Conservation (phyloP, 163 green algal species). For the Scenedesmus sp. region DNA sequence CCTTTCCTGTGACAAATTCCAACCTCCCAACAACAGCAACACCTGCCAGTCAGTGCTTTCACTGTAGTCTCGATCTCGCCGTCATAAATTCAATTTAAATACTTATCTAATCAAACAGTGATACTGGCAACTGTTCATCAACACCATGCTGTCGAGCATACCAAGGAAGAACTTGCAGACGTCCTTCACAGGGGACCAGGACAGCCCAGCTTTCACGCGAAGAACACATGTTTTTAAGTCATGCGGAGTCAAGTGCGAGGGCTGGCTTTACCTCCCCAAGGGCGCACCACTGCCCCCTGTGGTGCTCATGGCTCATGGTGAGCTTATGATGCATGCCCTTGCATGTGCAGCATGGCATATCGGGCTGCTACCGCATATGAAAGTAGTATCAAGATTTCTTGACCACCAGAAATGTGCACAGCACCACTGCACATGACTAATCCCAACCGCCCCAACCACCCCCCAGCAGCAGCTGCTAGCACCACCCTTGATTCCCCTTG, state of each 20-base stretch:
- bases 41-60: neutral
- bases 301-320: conserved; percentile 52
- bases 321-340: neutral
- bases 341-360: neutral
- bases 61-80: neutral
- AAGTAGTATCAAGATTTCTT: neutral
- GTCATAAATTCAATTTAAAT: neutral
- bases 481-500: neutral
- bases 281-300: neutral
- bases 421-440: neutral
- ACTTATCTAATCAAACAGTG: neutral
- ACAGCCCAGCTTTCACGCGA: neutral
- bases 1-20: neutral
- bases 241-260: neutral
- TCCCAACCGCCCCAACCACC: neutral
- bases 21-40: neutral
- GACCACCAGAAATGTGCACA: neutral
- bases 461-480: neutral
- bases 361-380: neutral
- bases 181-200: neutral
- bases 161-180: neutral
- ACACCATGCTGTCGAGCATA: neutral
- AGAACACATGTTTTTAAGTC: conserved; percentile 5
- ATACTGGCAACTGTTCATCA: neutral
- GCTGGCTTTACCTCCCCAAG: conserved; percentile 45